Evolutionary conservation across 129 eudicot genomes (phyloP).

Genomic region (Escallonia rubra): DNA sequence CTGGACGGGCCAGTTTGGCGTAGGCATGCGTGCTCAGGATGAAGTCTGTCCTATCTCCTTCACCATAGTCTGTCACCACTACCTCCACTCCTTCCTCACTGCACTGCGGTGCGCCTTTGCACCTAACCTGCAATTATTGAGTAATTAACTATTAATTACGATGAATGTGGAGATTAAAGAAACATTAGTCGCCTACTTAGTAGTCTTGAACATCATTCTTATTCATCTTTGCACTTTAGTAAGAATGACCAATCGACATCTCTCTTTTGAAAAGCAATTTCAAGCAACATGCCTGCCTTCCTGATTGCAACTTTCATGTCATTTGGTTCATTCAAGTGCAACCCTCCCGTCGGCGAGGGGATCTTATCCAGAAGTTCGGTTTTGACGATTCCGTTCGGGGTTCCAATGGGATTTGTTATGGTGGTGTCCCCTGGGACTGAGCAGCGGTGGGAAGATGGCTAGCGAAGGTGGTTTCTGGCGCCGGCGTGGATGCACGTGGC

Average conservation of each 20-base stretch:
- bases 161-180: not conserved
- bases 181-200: not conserved
- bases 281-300: not conserved
- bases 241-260: not conserved
- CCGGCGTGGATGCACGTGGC: no score
- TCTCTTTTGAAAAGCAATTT: not conserved
- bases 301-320: constrained; percentile 11
- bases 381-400: no score
- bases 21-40: constrained; percentile 60
- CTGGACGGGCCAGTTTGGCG: constrained; percentile 52
- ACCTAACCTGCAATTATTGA: constrained; percentile 54
- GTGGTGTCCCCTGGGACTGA: no score
- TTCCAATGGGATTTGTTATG: no score
- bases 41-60: constrained; percentile 76
- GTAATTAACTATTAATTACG: not conserved
- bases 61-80: constrained; percentile 85
- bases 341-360: no score
- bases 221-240: not conserved
- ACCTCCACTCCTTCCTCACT: constrained; percentile 65
- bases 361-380: no score
- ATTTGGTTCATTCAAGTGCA: no score
- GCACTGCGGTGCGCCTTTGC: constrained; percentile 65
- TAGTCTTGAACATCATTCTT: no score
- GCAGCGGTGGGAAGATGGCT: no score
- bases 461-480: no score